Base-by-base conservation (phyloP, 2,329 filamentous ascomycete genomes). In the Xylariomycetidae sp. region DNA sequence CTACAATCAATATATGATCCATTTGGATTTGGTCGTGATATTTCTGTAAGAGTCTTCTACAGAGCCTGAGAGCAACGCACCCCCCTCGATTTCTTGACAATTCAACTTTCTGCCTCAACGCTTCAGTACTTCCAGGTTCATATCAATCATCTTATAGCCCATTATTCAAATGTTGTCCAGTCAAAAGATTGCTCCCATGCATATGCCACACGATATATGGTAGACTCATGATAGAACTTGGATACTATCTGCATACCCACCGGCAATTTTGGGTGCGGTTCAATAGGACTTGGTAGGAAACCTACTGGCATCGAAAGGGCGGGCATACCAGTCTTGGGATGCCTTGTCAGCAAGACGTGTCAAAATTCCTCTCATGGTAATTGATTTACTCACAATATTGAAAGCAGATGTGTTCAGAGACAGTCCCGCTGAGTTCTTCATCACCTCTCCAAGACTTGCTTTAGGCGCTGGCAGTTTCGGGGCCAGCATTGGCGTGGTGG, bases 401-500 rank as follows among this genome's bases (percentile, higher is more conserved):
- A 31, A 31, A 12, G 8, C 8, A n/a, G 17, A 20, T 9, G 29
- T 31, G 17, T 31, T 31, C 16, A 31, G 16, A 11, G 29, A 20
- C 18, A 20, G 16, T 5, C 29, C 29, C 5, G 17, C 16, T 10
- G 29, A 20, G 29, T 19, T 20, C 16, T 16, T 5, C 29, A 31
- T 31, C 8, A 31, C 6, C 6, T 31, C 29, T 12, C 29, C 12
- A 7, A 22, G 8, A 8, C 16, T 31, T 6, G 29, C 16, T 7
- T 31, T 18, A 9, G 16, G 6, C 5, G 16, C 29, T 12, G 16
- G 17, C 10, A 31, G 29, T n/a, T 19, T 19, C 16, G 29, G 29
- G 5, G 67, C 29, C 6, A 22, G 16, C 16, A 31, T 20, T 7
- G 29, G 64, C 14, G 62, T 64, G 4, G 63, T 61, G 1, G 70